phyloP scores from a whole-genome alignment of 1,284 basidiomycete species.

The Rhizopogon parksii region DNA sequence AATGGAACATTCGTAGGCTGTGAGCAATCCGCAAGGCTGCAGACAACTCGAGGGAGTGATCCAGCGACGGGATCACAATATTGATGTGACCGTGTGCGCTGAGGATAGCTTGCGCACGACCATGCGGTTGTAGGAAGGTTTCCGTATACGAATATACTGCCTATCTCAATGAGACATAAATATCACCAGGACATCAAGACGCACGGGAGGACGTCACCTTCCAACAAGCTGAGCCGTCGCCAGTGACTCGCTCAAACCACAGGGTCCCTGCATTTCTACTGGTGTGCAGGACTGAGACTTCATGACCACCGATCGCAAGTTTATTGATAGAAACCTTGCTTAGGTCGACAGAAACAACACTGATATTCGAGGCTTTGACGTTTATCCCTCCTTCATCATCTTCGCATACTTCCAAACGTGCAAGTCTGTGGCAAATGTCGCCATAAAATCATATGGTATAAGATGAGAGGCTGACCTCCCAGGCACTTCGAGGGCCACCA shows the following conservation, averaged over 20 bases:
- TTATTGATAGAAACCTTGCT: neutral
- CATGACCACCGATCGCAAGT: neutral
- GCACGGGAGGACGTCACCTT: neutral
- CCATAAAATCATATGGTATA: neutral
- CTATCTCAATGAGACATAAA: neutral
- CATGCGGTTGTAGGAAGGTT: conserved; percentile 29
- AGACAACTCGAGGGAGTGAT: conserved; percentile 33
- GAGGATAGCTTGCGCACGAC: conserved; percentile 60
- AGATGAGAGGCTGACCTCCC: conserved; percentile 43
- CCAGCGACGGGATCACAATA: conserved; percentile 46
- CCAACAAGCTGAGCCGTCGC: neutral
- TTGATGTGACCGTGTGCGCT: conserved; percentile 43
- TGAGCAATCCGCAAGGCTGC: conserved; percentile 60
- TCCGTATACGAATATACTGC: neutral
- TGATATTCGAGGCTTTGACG: conserved; percentile 4
- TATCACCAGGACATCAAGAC: neutral
- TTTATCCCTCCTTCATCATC: conserved; percentile 1
- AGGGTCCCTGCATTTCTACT: neutral
- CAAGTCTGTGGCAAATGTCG: conserved; percentile 13
- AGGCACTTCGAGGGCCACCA: conserved; percentile 46
- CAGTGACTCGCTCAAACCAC: neutral
- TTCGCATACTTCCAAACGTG: conserved; percentile 19
- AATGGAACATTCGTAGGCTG: conserved; percentile 62
- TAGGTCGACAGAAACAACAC: conserved; percentile 3
- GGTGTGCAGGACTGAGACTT: neutral